Evolutionary conservation across 192 early-diverging fungal genomes (phyloP).

Genomic region (Coemansia guatemalensis): DNA sequence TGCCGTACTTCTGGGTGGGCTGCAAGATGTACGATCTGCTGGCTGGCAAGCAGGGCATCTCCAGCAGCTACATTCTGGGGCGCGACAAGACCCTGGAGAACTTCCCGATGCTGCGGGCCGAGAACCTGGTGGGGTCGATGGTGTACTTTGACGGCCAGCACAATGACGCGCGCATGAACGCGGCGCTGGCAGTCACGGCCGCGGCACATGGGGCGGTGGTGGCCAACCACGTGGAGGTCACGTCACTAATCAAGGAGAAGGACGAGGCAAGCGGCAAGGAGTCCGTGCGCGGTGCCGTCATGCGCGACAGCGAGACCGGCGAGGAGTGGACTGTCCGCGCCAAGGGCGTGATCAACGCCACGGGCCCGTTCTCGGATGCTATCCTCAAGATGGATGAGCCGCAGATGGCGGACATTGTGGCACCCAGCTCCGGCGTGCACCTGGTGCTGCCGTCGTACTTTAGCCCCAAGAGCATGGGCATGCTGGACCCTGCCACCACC

Average conservation of each 20-base stretch:
- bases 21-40: slow-evolving; percentile 91
- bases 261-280: slow-evolving; percentile 52
- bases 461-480: slow-evolving; percentile 89
- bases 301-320: slow-evolving; percentile 83
- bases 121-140: slow-evolving; percentile 87
- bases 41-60: slow-evolving; percentile 81
- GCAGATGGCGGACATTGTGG: slow-evolving; percentile 78
- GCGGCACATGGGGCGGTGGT: slow-evolving; percentile 86
- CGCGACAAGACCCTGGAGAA: slow-evolving; percentile 85
- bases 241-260: slow-evolving; percentile 70
- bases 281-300: slow-evolving; percentile 71
- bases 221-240: slow-evolving; percentile 92
- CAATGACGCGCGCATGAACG: slow-evolving; percentile 98
- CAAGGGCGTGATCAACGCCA: slow-evolving; percentile 94
- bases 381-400: slow-evolving; percentile 89
- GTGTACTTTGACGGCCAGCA: slow-evolving; percentile 98
- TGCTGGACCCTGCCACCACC: slow-evolving; percentile 90
- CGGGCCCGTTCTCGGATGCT: slow-evolving; percentile 74
- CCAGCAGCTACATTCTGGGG: slow-evolving; percentile 81
- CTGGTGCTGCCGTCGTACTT: slow-evolving; percentile 96
- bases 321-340: slow-evolving; percentile 83
- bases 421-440: slow-evolving; percentile 91
- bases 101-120: slow-evolving; percentile 93
- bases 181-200: slow-evolving; percentile 88
- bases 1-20: slow-evolving; percentile 95